A percentile compares a stretch with the other conserved stretches of the same genome.
phyloP scores from a whole-genome alignment of 1,139 yeast species.

The Pichia sp. region DNA sequence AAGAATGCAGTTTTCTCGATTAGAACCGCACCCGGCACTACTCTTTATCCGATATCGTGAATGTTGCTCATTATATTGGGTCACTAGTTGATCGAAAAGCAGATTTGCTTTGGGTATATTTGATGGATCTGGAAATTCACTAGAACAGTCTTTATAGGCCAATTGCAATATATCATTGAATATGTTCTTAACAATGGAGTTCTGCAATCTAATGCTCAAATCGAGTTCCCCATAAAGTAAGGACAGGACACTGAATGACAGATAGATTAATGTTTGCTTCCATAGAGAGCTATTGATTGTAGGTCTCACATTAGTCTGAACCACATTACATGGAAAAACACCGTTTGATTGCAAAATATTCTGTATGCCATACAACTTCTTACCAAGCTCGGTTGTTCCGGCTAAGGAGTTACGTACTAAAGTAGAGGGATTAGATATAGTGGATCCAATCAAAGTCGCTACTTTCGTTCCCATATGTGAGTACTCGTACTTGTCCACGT shows the following conservation, averaged over 20 bases:
- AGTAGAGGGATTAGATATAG: constrained; percentile 3
- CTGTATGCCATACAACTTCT: constrained; percentile 13
- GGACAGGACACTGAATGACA: constrained; percentile 17
- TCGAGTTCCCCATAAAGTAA: constrained; percentile 18
- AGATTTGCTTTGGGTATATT: constrained; percentile 11
- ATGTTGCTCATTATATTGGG: constrained; percentile 18
- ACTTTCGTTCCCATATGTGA: constrained; percentile 18
- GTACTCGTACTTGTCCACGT: constrained; percentile 10
- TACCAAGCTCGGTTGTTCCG: constrained; percentile 17
- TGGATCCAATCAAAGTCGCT: constrained; percentile 21
- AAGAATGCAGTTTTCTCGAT: constrained; percentile 5
- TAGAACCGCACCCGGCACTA: neutral
- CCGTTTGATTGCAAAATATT: constrained; percentile 19
- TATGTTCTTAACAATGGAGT: constrained; percentile 14
- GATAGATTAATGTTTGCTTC: constrained; percentile 21
- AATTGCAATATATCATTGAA: constrained; percentile 18
- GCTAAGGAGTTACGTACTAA: constrained; percentile 8
- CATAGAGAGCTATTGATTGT: constrained; percentile 21
- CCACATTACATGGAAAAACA: constrained; percentile 20
- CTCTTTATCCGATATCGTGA: constrained; percentile 13
- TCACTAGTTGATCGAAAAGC: constrained; percentile 14
- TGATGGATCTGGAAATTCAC: constrained; percentile 19
- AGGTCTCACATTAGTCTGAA: constrained; percentile 22
- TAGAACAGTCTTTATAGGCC: constrained; percentile 18
- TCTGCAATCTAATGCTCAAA: constrained; percentile 4